These are phyloP conservation scores for Achaetomiella virescens DNA, from an alignment of 495 filamentous ascomycete genomes.

Conservation along the genomic window DNA sequence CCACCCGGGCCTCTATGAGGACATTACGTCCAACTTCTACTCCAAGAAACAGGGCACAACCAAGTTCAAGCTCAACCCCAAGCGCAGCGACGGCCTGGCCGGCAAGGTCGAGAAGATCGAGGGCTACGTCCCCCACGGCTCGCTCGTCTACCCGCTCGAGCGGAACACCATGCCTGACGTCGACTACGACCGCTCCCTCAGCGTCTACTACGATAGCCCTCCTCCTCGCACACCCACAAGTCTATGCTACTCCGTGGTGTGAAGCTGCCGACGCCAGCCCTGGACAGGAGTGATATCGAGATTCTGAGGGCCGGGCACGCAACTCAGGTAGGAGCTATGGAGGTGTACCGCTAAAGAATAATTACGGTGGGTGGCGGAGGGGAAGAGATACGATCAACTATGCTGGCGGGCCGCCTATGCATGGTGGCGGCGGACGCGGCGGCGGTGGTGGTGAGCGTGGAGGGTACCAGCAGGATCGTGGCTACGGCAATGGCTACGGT, in stretches of 20 bases:
- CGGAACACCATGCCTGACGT: constrained; percentile 64
- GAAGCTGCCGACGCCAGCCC: constrained; percentile 58
- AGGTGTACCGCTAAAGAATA: constrained; percentile 32
- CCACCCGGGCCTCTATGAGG: constrained; percentile 70
- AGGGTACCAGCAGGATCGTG: constrained; percentile 18
- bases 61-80: constrained; percentile 63
- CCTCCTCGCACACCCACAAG: constrained; percentile 66
- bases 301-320: constrained; percentile 53
- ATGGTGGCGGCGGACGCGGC: background rate
- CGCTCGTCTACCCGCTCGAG: constrained; percentile 53
- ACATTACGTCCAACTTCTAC: constrained; percentile 77
- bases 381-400: constrained; percentile 38
- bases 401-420: constrained; percentile 23
- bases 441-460: constrained; percentile 14
- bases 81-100: constrained; percentile 66
- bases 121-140: constrained; percentile 66
- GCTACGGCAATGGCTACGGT: constrained; percentile 18
- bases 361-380: constrained; percentile 29
- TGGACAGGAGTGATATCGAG: constrained; percentile 69
- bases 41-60: constrained; percentile 70
- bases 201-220: constrained; percentile 80
- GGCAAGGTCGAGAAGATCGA: constrained; percentile 80
- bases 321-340: constrained; percentile 51
- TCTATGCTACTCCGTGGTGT: constrained; percentile 89
- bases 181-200: constrained; percentile 77